These are phyloP conservation scores for Lasiosphaeria miniovina DNA, from an alignment of 495 filamentous ascomycete species.

Conservation along the genomic window DNA sequence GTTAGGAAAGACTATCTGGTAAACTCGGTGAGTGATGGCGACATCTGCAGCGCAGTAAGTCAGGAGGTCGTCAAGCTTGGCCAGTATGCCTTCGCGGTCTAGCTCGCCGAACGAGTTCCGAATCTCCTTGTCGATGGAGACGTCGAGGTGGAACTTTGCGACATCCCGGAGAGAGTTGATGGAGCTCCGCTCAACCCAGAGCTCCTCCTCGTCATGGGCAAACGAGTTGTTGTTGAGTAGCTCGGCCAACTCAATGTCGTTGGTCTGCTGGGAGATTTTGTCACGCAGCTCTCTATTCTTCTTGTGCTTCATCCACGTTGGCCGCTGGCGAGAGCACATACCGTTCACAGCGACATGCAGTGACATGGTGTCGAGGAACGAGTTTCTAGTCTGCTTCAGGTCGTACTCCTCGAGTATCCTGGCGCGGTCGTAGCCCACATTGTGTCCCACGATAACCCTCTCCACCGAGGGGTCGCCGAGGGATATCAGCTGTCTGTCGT, in stretches of 20 bases:
- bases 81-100: slow-evolving; percentile 63
- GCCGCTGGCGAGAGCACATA: slow-evolving; percentile 96
- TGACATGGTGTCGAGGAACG: slow-evolving; percentile 97
- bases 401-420: slow-evolving; percentile 87
- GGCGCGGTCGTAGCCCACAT: slow-evolving; percentile 92
- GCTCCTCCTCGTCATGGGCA: slow-evolving; percentile 82
- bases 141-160: slow-evolving; percentile 90
- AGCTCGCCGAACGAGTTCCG: slow-evolving; percentile 86
- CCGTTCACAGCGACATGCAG: slow-evolving; percentile 97
- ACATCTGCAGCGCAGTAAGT: slow-evolving; percentile 98
- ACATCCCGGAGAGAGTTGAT: slow-evolving; percentile 95
- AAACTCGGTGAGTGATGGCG: slow-evolving; percentile 86
- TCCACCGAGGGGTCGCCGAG: slow-evolving; percentile 68
- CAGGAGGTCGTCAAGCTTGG: slow-evolving; percentile 74
- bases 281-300: slow-evolving; percentile 85
- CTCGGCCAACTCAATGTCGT: slow-evolving; percentile 65
- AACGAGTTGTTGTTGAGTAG: slow-evolving; percentile 65
- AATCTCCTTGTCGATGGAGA: slow-evolving; percentile 86
- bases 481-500: slow-evolving; percentile 76
- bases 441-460: slow-evolving; percentile 86
- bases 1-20: slow-evolving; percentile 82
- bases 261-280: slow-evolving; percentile 67
- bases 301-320: slow-evolving; percentile 93
- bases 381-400: slow-evolving; percentile 74
- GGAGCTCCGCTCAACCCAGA: slow-evolving; percentile 92